Evolutionary conservation across 2,329 filamentous ascomycete species (phyloP), one percentile per base, ranked within the genome.

Genomic region (Scedosporium minutisporum): DNA sequence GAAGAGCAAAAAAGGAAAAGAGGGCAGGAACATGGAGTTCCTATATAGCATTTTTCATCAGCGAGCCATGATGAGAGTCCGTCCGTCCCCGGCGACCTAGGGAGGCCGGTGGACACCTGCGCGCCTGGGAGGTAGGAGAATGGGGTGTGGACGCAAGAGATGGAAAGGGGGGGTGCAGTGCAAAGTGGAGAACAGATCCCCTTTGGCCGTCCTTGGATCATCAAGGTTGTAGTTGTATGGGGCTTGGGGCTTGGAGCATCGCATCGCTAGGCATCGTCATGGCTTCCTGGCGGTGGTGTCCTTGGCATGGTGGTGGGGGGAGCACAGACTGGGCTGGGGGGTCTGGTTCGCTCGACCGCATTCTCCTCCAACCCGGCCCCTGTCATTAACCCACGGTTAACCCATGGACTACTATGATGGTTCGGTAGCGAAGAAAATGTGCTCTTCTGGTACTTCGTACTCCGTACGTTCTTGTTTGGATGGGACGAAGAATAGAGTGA

Each of bases 1-100:
- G 23, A 55, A 23, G 23, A 23, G 51, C 3, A n/a, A 16, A 29
- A 55, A 27, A 23, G 16, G n/a, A 57, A 53, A 21, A 48, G 41
- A 48, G 61, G 42, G 53, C 21, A 57, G 61, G 57, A 62, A 63
- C 27, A 23, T 33, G 55, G 41, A 58, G 51, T 46, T 61, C 60
- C 63, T 64, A 64, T 64, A 64, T 64, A 64, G 61, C 23, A 55
- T 55, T 55, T 55, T 55, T 14, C 23, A 27, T 23, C 51, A 23
- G 12, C 21, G 21, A 55, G 51, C 18, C 51, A 55, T 27, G 51
- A 55, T 55, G 51, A 5, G 51, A 27, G 51, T 21, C 12, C 51
- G 33, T 33, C 29, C 29, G 29, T 38, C 51, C 4, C 18, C 12
- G 12, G 51, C 21, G 51, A 55, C 18, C 51, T 55, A 23, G 18